A percentile compares a stretch with the other conserved stretches of the same genome.
Evolutionary conservation across 2,329 filamentous ascomycete species (phyloP).

Genomic region (Xylaria sp.): DNA sequence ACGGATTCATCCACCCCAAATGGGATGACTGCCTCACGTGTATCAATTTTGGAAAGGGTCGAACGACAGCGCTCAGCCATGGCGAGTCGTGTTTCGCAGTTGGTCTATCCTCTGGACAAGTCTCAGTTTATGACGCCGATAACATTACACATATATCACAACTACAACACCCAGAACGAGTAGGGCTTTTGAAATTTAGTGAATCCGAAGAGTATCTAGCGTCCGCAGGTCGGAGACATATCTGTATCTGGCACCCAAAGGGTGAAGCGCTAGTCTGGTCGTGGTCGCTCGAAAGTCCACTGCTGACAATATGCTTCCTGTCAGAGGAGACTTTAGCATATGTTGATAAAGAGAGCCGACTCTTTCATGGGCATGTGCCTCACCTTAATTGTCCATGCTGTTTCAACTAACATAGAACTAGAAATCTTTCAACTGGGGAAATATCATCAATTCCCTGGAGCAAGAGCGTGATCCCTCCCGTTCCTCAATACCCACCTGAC

Average conservation of each 20-base stretch:
- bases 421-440: slow-evolving; percentile 28
- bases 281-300: slow-evolving; percentile 26
- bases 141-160: slow-evolving; percentile 40
- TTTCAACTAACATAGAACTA: slow-evolving; percentile 27
- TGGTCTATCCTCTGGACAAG: slow-evolving; percentile 47
- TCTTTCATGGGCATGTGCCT: slow-evolving; percentile 29
- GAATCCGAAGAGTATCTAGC: slow-evolving; percentile 38
- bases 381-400: slow-evolving; percentile 16
- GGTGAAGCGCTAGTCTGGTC: slow-evolving; percentile 30
- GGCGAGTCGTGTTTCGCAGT: slow-evolving; percentile 48
- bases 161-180: slow-evolving; percentile 45
- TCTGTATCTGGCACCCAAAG: slow-evolving; percentile 31
- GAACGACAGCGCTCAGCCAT: slow-evolving; percentile 43
- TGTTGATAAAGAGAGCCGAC: slow-evolving; percentile 19
- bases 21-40: slow-evolving; percentile 52
- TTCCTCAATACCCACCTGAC: slow-evolving; percentile 29
- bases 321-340: slow-evolving; percentile 22
- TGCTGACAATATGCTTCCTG: slow-evolving; percentile 29
- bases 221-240: slow-evolving; percentile 31
- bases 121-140: slow-evolving; percentile 46
- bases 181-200: slow-evolving; percentile 45
- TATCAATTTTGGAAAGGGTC: slow-evolving; percentile 46
- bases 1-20: slow-evolving; percentile 23
- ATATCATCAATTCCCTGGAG: slow-evolving; percentile 29
- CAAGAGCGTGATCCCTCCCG: slow-evolving; percentile 26